Evolutionary conservation across 805 yeast species (phyloP).

Genomic region (Metschnikowia proteae): DNA sequence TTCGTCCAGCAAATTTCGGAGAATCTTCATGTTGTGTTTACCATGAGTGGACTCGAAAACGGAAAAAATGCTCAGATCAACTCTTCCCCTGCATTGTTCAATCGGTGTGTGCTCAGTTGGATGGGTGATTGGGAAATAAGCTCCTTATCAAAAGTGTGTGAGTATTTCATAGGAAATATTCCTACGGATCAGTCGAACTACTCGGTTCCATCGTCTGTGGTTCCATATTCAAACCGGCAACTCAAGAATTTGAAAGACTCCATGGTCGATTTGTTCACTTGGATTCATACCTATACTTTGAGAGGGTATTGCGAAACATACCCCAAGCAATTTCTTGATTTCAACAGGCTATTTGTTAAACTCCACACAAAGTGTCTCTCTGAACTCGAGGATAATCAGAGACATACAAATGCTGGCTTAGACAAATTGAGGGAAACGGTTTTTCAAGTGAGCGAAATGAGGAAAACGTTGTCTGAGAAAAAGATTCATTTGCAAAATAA

Average conservation of each 20-base stretch:
- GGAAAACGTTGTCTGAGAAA: slow-evolving; percentile 51
- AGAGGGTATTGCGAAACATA: slow-evolving; percentile 19
- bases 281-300: slow-evolving; percentile 38
- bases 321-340: slow-evolving; percentile 56
- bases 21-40: slow-evolving; percentile 81
- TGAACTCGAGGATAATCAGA: slow-evolving; percentile 59
- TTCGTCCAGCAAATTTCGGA: slow-evolving; percentile 61
- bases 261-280: slow-evolving; percentile 44
- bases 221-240: slow-evolving; percentile 10
- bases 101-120: slow-evolving; percentile 85
- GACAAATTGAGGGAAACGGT: slow-evolving; percentile 76
- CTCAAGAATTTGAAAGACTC: slow-evolving; percentile 38
- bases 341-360: slow-evolving; percentile 43
- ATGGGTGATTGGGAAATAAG: slow-evolving; percentile 75
- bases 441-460: slow-evolving; percentile 60
- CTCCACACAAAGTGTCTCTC: slow-evolving; percentile 42
- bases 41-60: slow-evolving; percentile 48
- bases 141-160: slow-evolving; percentile 51
- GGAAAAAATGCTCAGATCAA: slow-evolving; percentile 44
- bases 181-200: slow-evolving; percentile 54
- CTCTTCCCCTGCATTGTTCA: slow-evolving; percentile 84
- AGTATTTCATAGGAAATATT: slow-evolving; percentile 34
- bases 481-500: slow-evolving; percentile 48
- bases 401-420: slow-evolving; percentile 70
- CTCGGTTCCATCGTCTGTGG: slow-evolving; percentile 26